phyloP scores from a whole-genome alignment of 352 stramenopile species.

The Blastocystis sp. region DNA sequence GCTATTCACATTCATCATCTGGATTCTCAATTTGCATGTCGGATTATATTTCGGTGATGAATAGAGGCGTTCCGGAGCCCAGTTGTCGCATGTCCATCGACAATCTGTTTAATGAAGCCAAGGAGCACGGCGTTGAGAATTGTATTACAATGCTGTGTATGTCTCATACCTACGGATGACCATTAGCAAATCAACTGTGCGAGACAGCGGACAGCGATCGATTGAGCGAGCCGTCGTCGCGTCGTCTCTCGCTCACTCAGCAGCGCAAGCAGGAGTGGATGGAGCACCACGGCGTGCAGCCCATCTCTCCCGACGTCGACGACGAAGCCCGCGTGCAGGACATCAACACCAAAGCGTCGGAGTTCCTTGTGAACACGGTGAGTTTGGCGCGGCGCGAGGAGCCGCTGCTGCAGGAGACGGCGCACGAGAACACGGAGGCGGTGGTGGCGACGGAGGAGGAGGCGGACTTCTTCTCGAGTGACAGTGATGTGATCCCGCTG shows the following conservation, averaged over 20 bases:
- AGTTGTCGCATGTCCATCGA: background rate
- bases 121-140: background rate
- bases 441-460: background rate
- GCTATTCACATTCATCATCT: constrained; percentile 60
- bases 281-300: background rate
- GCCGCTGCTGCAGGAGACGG: background rate
- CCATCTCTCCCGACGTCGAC: constrained; percentile 35
- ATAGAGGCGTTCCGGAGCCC: constrained; percentile 14
- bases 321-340: background rate
- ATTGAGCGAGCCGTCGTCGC: too few relatives aligned
- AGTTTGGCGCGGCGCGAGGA: background rate
- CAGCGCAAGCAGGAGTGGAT: constrained; percentile 21
- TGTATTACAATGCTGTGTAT: background rate
- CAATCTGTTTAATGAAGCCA: background rate
- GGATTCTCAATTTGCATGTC: constrained; percentile 59
- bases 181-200: background rate
- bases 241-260: background rate
- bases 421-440: background rate
- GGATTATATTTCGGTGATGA: background rate
- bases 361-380: background rate
- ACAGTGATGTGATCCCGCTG: too few relatives aligned
- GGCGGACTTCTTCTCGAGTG: background rate
- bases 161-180: background rate
- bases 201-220: too few relatives aligned
- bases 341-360: background rate